A percentile compares a stretch with the other conserved stretches of the same genome.
These are phyloP conservation scores for Auriscalpium vulgare DNA, from an alignment of 768 basidiomycete genomes.

Conservation along the genomic window DNA sequence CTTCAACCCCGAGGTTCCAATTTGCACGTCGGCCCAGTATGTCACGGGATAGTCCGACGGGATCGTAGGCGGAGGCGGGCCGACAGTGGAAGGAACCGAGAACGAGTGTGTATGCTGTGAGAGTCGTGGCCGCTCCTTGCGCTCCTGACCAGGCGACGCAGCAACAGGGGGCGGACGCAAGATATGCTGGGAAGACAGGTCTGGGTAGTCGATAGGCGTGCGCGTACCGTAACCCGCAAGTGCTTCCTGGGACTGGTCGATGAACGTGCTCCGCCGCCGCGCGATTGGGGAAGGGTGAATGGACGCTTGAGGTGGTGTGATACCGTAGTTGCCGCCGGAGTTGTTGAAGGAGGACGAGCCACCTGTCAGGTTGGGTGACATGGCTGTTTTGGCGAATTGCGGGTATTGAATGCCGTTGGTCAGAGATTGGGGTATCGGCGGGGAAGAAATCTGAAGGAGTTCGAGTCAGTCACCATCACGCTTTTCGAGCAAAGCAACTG, in stretches of 20 bases:
- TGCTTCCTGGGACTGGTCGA: conserved; percentile 70
- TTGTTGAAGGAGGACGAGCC: conserved; percentile 35
- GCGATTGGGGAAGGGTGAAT: conserved; percentile 72
- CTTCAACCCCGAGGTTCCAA: conserved; percentile 81
- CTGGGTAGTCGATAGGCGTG: conserved; percentile 73
- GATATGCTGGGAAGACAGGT: conserved; percentile 50
- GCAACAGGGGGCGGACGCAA: conserved; percentile 76
- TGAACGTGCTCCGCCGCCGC: conserved; percentile 66
- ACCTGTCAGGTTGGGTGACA: conserved; percentile 25
- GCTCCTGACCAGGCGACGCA: conserved; percentile 59
- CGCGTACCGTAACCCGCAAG: conserved; percentile 36
- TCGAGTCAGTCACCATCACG: no score
- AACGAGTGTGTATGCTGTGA: conserved; percentile 29
- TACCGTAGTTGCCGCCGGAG: conserved; percentile 31
- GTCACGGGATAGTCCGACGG: conserved; percentile 70
- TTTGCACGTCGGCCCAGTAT: conserved; percentile 78
- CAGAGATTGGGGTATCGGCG: conserved; percentile 28
- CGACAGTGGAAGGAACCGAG: conserved; percentile 23
- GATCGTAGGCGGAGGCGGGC: conserved; percentile 58
- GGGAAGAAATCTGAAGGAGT: conserved; percentile 26
- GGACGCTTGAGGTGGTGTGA: conserved; percentile 76
- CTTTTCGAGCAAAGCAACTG: conserved; percentile 7
- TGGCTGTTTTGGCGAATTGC: conserved; percentile 29
- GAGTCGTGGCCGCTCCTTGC: conserved; percentile 67
- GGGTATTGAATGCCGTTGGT: conserved; percentile 47